phyloP scores from a whole-genome alignment of 192 early-diverging fungal genomes.

The Coemansia sp. region DNA sequence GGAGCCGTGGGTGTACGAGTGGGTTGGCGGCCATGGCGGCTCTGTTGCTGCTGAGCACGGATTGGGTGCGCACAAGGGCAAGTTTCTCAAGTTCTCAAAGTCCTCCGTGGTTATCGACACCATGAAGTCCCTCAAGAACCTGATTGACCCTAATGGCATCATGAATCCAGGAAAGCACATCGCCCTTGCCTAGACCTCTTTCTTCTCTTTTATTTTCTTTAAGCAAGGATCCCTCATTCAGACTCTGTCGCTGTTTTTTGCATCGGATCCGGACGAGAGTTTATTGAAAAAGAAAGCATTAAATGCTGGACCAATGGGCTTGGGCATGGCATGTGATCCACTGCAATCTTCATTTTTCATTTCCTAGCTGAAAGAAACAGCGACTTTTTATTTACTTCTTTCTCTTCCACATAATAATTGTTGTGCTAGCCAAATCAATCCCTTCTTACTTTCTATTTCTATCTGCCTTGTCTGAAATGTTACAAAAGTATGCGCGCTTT shows the following conservation, averaged over 20 bases:
- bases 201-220: too few relatives aligned
- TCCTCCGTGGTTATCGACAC: constrained; percentile 71
- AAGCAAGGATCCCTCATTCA: too few relatives aligned
- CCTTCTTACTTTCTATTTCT: neutral
- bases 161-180: constrained; percentile 85
- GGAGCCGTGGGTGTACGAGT: constrained; percentile 89
- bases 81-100: constrained; percentile 83
- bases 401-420: neutral
- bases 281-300: neutral
- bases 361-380: neutral
- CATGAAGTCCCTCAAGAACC: constrained; percentile 83
- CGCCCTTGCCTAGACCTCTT: constrained; percentile 17
- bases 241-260: too few relatives aligned
- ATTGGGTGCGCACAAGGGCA: constrained; percentile 75
- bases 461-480: constrained; percentile 11
- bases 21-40: constrained; percentile 64
- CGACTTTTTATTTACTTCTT: neutral
- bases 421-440: neutral
- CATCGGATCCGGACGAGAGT: too few relatives aligned
- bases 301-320: neutral
- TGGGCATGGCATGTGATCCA: constrained; percentile 12
- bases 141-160: constrained; percentile 91
- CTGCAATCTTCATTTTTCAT: neutral
- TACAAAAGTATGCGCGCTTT: constrained; percentile 79
- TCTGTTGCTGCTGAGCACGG: constrained; percentile 90